Percentiles rank a stretch among this genome's conserved stretches.
Conservation (phyloP, 148 eudicot species). For the Selenicereus undatus region DNA sequence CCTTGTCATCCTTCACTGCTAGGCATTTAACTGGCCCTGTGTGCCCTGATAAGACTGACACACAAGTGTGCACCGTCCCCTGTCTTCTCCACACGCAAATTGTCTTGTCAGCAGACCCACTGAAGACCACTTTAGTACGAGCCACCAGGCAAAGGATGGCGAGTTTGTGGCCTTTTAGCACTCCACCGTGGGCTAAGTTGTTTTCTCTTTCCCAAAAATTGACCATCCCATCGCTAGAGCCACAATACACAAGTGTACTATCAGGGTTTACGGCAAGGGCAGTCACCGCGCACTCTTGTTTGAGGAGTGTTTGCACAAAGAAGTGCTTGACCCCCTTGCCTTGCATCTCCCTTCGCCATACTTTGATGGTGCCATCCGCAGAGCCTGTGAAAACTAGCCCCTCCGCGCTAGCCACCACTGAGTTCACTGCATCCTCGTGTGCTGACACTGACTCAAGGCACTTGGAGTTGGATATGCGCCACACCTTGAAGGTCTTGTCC, state of each 20-base stretch:
- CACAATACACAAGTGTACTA: slow-evolving; percentile 48
- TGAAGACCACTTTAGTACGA: slow-evolving; percentile 47
- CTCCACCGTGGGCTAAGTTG: slow-evolving; percentile 55
- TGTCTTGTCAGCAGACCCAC: slow-evolving; percentile 69
- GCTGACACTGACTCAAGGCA: slow-evolving; percentile 61
- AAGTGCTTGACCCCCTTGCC: slow-evolving; percentile 45
- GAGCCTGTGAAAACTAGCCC: slow-evolving; percentile 61
- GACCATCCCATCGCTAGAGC: slow-evolving; percentile 59
- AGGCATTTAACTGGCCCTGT: slow-evolving; percentile 65
- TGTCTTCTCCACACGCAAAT: slow-evolving; percentile 72
- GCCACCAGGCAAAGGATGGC: slow-evolving; percentile 58
- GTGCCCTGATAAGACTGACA: slow-evolving; percentile 53
- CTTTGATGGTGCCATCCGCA: slow-evolving; percentile 69
- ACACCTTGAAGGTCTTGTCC: slow-evolving; percentile 67
- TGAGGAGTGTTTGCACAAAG: slow-evolving; percentile 36
- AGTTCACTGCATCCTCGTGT: slow-evolving; percentile 68
- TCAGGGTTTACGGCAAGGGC: slow-evolving; percentile 51
- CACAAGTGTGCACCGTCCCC: slow-evolving; percentile 42
- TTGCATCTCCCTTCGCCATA: slow-evolving; percentile 50
- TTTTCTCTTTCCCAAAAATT: slow-evolving; percentile 53
- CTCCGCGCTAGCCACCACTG: slow-evolving; percentile 37
- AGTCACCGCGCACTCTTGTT: slow-evolving; percentile 69
- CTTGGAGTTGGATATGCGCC: slow-evolving; percentile 50
- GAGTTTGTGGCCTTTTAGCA: slow-evolving; percentile 57
- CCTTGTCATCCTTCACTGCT: slow-evolving; percentile 52